phyloP scores from a whole-genome alignment of 2,329 filamentous ascomycete species.

The Diaporthe longicolla region DNA sequence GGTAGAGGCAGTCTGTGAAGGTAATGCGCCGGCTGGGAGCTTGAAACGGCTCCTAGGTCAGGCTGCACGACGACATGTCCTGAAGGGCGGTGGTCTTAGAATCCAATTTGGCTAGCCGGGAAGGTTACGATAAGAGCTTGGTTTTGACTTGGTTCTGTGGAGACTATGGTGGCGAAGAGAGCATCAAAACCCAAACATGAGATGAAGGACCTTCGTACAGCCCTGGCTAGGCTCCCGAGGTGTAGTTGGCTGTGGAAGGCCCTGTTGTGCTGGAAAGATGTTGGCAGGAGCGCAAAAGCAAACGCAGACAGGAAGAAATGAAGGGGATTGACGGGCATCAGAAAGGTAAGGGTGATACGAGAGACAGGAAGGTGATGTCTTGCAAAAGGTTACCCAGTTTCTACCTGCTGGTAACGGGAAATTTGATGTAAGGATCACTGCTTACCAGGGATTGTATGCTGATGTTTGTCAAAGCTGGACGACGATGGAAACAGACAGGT shows the following conservation, averaged over 20 bases:
- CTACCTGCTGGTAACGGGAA: not conserved
- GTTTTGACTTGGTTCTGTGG: too few relatives aligned
- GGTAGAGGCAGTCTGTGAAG: too few relatives aligned
- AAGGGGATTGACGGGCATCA: not conserved
- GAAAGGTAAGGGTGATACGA: too few relatives aligned
- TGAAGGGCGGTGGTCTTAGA: not conserved
- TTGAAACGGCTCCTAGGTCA: not conserved
- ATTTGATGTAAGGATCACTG: not conserved
- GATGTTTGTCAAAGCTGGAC: not conserved
- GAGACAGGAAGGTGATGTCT: not conserved
- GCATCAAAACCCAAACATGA: too few relatives aligned
- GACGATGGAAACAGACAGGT: not conserved
- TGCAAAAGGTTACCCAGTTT: not conserved
- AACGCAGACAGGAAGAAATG: not conserved
- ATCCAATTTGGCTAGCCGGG: too few relatives aligned
- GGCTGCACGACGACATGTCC: not conserved
- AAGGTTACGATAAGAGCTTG: too few relatives aligned
- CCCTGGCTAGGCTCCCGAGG: not conserved
- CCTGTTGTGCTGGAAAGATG: not conserved
- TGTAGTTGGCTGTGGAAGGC: not conserved
- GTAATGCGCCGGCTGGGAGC: too few relatives aligned
- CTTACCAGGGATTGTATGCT: not conserved
- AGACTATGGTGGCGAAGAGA: too few relatives aligned
- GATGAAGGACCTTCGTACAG: not conserved
- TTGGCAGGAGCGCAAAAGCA: not conserved